A percentile compares a stretch with the other conserved stretches of the same genome.
Evolutionary conservation across 208 protist genomes (phyloP).

Genomic region (Acanthamoeba castellanii): DNA sequence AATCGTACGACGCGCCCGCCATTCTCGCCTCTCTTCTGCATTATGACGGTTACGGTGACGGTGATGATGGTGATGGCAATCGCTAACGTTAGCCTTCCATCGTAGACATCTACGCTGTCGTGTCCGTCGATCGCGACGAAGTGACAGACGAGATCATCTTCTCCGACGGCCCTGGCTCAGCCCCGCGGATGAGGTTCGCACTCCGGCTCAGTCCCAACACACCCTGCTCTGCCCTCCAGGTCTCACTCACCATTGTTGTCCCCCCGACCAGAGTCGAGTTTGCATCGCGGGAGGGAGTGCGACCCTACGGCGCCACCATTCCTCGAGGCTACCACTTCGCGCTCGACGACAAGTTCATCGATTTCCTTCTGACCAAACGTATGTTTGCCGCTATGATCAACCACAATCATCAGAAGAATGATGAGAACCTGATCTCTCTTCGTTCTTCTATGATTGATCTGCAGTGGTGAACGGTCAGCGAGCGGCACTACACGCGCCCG

Average conservation of each 20-base stretch:
- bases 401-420: too few species aligned
- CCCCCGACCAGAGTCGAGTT: constrained; percentile 19
- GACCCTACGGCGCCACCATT: constrained; percentile 25
- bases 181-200: background rate
- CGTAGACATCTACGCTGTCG: constrained; percentile 54
- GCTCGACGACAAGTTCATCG: constrained; percentile 60
- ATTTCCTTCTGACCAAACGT: constrained; percentile 68
- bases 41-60: too few species aligned
- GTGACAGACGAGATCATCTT: background rate
- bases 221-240: background rate
- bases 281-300: constrained; percentile 36
- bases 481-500: constrained; percentile 32
- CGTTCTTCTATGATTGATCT: background rate
- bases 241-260: background rate
- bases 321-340: background rate
- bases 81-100: background rate
- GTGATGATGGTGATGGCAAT: background rate
- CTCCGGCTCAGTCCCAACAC: background rate
- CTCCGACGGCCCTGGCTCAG: background rate
- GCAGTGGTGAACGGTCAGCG: constrained; percentile 57
- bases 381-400: background rate
- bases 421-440: background rate
- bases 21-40: background rate
- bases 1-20: constrained; percentile 9
- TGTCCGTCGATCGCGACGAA: background rate